Base-by-base conservation (phyloP, 495 filamentous ascomycete genomes). In the Podospora australis region DNA sequence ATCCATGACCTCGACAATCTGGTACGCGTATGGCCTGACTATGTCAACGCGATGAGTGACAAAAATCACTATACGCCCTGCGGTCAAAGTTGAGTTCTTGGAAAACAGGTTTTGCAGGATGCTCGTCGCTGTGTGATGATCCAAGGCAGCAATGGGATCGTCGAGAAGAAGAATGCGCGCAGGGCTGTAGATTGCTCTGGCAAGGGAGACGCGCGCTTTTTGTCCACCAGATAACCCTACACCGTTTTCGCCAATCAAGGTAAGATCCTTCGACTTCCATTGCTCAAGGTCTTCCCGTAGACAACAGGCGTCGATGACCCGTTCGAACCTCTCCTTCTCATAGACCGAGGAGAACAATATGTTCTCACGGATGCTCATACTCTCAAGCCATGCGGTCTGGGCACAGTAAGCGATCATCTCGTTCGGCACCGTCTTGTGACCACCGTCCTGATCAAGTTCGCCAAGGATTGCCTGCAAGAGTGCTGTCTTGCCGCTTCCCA, bases 191-290 rank as follows among this genome's bases (percentile, higher is more conserved):
- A 99, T 84, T 44, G 94, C 94, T 60, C 94, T 73, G 4, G 94
- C 94, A 44, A 99, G 74, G 2, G 90, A 92, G 50, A 99, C 74
- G 17, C 94, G 81, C 32, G 94, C 92, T 66, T 88, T 95, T 64
- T 99, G 94, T 25, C 94, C 94, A 29, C 94, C 94, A 3, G 89
- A 96, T 9, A 99, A 78, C 1, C 91, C 95, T 35, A 97, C 95
- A 0, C 94, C 94, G 55, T 94, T 84, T 65, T 99, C 92, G 39
- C 94, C 92, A 46, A 99, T 94, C 67, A 95, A 80, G 1, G 91
- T 95, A 51, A 87, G 81, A 58, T 99, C 94, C 19, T 88, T 92
- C 64, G 95, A 88, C n/a, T 88, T 86, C 35, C 97, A 78, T 44
- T 78, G 81, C 40, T 86, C 82, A 55, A 99, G 86, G 60, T 99